Evolutionary conservation across 257 asterid genomes (phyloP), one percentile per base, ranked within the genome.

Genomic region (Datura wrightii): DNA sequence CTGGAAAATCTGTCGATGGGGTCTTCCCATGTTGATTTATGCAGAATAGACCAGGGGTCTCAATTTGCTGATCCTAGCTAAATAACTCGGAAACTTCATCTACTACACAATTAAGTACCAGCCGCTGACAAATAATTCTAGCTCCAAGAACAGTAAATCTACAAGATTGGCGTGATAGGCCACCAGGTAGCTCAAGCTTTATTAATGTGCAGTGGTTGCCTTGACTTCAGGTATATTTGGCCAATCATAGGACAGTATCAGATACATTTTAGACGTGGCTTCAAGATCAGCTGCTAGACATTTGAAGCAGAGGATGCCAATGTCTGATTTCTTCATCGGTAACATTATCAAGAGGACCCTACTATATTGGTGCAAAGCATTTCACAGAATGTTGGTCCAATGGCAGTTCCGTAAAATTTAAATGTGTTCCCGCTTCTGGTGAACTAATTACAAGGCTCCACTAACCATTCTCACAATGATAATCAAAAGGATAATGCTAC

Each of bases 401-500:
- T 52, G 8, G 48, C 46, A 52, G 82, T 14, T 14, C 14, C 63
- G 34, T 2, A 3, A 3, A 52, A 53, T 50, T 6, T 19, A 14
- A 50, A 78, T 31, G 48, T 52, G 14, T 1, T 78, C 5, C 63
- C 31, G 82, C 31, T 78, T 78, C 63, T 62, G 84, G 58, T 58
- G 69, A 84, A 31, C 52, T 18, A 42, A 19, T 66, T 14, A 71
- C 86, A 3, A 10, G 37, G 19, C 37, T 74, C 42, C 44, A 1
- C 24, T 24, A 48, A 19, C 70, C 24, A 39, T 44, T 63, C 46
- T 54, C 65, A 56, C 0, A 84, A 1, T 31, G 62, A 44, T n/a
- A 34, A 52, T 54, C 84, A 52, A 78, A 52, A 52, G 82, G 82
- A 52, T 34, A 36, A 71, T 82, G 37, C 89, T 89, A 90, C 92